phyloP scores from a whole-genome alignment of 2,329 filamentous ascomycete species.

The Fusarium pseudograminearum region DNA sequence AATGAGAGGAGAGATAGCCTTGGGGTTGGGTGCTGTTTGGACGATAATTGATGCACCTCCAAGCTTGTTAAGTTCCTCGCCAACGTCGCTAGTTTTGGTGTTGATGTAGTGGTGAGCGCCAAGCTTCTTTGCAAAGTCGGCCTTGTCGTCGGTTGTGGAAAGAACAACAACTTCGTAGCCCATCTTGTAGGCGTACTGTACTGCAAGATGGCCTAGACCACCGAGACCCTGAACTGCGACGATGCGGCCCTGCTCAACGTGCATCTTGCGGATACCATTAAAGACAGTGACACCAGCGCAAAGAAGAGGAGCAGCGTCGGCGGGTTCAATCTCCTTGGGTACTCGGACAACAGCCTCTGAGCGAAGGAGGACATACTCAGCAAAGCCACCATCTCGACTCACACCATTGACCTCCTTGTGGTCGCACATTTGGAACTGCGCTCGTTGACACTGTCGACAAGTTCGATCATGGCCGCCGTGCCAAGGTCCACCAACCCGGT shows the following conservation, averaged over 20 bases:
- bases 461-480: slow-evolving; percentile 67
- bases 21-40: slow-evolving; percentile 71
- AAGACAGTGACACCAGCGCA: slow-evolving; percentile 75
- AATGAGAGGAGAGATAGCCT: slow-evolving; percentile 65
- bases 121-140: slow-evolving; percentile 69
- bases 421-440: slow-evolving; percentile 76
- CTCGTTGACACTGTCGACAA: slow-evolving; percentile 73
- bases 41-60: slow-evolving; percentile 73
- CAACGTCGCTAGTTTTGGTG: slow-evolving; percentile 63
- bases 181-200: slow-evolving; percentile 82
- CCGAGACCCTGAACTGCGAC: slow-evolving; percentile 77
- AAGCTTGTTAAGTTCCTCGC: slow-evolving; percentile 63
- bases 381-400: slow-evolving; percentile 74
- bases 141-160: slow-evolving; percentile 74
- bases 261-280: slow-evolving; percentile 67
- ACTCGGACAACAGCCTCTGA: slow-evolving; percentile 70
- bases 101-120: slow-evolving; percentile 62
- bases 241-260: slow-evolving; percentile 63
- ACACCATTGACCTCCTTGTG: slow-evolving; percentile 74
- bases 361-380: slow-evolving; percentile 71
- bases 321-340: slow-evolving; percentile 64
- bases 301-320: slow-evolving; percentile 68
- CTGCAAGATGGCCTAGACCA: slow-evolving; percentile 80
- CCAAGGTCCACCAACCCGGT: slow-evolving; percentile 69
- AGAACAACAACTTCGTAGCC: slow-evolving; percentile 79